A percentile compares a stretch with the other conserved stretches of the same genome.
These are phyloP conservation scores for Massarina eburnea DNA, from an alignment of 2,329 filamentous ascomycete genomes.

Conservation along the genomic window DNA sequence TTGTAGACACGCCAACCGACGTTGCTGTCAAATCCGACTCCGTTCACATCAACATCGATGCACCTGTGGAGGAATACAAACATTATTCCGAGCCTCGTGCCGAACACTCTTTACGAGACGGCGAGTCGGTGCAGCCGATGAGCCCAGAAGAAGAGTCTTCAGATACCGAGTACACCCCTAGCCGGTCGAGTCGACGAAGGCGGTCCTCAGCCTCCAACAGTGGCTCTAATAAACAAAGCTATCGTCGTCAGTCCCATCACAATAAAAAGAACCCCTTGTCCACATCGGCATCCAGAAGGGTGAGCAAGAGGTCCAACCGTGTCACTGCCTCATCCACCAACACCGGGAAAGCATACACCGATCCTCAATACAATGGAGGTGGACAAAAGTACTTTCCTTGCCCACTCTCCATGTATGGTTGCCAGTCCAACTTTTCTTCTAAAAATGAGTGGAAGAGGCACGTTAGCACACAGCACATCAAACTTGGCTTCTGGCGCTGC, in stretches of 20 bases:
- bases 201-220: constrained; percentile 30
- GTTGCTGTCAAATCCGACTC: constrained; percentile 20
- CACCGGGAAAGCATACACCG: constrained; percentile 9
- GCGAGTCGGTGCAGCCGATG: constrained; percentile 41
- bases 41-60: constrained; percentile 17
- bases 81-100: constrained; percentile 30
- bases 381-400: constrained; percentile 66
- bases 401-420: constrained; percentile 77
- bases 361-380: constrained; percentile 13
- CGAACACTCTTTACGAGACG: constrained; percentile 32
- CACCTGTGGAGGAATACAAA: constrained; percentile 10
- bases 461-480: constrained; percentile 76
- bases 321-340: constrained; percentile 13
- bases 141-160: constrained; percentile 30
- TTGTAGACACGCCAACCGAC: constrained; percentile 25
- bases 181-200: constrained; percentile 23
- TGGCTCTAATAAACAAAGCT: constrained; percentile 13
- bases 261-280: constrained; percentile 23
- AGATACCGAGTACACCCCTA: constrained; percentile 41
- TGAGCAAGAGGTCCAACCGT: constrained; percentile 22
- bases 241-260: constrained; percentile 20
- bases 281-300: constrained; percentile 12
- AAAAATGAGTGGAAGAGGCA: constrained; percentile 98
- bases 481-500: constrained; percentile 75
- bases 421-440: constrained; percentile 68